Evolutionary conservation across 2,329 filamentous ascomycete species (phyloP).

Genomic region (Exophiala oligosperma): DNA sequence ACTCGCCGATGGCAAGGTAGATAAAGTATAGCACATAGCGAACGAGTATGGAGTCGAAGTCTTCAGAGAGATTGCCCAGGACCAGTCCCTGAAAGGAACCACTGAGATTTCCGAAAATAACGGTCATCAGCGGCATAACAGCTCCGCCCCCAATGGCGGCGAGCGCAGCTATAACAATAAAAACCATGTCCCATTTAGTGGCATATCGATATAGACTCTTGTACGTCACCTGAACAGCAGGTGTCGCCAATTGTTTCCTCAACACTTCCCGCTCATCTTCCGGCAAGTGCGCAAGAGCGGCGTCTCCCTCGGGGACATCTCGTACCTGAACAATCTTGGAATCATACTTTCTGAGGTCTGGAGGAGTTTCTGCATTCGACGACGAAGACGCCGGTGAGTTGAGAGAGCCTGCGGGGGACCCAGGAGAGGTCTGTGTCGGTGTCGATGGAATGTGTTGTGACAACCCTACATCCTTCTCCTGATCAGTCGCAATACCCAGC

Average conservation of each 20-base stretch:
- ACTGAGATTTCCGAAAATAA: conserved; percentile 74
- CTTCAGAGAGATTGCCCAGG: conserved; percentile 44
- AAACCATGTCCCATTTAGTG: conserved; percentile 62
- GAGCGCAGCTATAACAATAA: conserved; percentile 62
- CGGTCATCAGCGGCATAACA: conserved; percentile 75
- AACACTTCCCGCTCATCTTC: conserved; percentile 66
- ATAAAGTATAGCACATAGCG: conserved; percentile 77
- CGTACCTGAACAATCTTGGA: conserved; percentile 29
- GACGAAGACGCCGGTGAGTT: conserved; percentile 14
- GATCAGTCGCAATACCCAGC: conserved; percentile 20
- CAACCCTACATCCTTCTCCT: conserved; percentile 18
- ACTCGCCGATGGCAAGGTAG: conserved; percentile 80
- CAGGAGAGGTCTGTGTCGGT: conserved; percentile 10
- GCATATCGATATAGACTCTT: conserved; percentile 70
- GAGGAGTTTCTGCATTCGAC: conserved; percentile 17
- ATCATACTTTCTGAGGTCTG: conserved; percentile 27
- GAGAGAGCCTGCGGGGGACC: conserved; percentile 4
- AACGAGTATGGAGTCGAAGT: conserved; percentile 62
- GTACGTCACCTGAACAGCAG: conserved; percentile 64
- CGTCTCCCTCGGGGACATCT: conserved; percentile 44
- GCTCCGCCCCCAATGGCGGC: conserved; percentile 72
- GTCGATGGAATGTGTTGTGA: conserved; percentile 16
- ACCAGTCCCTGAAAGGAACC: conserved; percentile 69
- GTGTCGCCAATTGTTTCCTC: conserved; percentile 66
- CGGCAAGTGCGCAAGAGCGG: conserved; percentile 63